Evolutionary conservation across 208 protist species (phyloP).

Genomic region (Leishmania tarentolae): DNA sequence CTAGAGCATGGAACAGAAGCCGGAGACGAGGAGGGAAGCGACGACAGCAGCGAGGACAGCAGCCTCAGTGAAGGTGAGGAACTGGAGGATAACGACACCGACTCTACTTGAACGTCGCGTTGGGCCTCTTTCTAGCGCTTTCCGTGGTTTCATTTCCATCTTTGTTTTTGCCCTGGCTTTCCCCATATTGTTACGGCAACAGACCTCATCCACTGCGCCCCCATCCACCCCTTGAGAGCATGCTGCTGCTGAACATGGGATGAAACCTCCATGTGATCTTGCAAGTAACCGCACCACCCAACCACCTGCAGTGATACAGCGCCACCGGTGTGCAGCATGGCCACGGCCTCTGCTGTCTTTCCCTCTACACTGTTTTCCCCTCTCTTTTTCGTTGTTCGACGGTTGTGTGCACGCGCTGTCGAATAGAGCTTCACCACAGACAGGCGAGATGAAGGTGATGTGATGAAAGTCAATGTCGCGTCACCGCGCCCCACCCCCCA

Average conservation of each 20-base stretch:
- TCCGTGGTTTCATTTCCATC: not conserved
- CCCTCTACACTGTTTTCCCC: not conserved
- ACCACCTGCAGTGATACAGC: not conserved
- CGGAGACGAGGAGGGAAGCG: constrained; percentile 1
- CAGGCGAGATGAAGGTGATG: not conserved
- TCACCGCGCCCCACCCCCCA: not conserved
- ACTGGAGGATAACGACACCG: constrained; percentile 5
- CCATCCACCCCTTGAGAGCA: not conserved
- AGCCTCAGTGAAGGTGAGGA: constrained; percentile 21
- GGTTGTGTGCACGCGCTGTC: not conserved
- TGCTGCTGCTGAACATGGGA: not conserved
- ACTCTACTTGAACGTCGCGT: not conserved
- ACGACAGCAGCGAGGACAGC: not conserved
- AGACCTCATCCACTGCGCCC: not conserved
- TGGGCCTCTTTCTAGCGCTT: not conserved
- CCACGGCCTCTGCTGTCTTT: not conserved
- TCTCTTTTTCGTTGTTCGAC: not conserved
- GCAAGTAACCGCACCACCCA: not conserved
- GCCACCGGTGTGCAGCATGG: not conserved
- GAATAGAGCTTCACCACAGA: not conserved
- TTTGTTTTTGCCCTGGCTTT: not conserved
- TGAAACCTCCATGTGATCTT: not conserved
- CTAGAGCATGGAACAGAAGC: not conserved
- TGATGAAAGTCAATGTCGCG: not conserved
- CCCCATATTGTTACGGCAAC: not conserved